Percentiles rank a stretch among this genome's conserved stretches.
These are phyloP conservation scores for Stromatinia cepivora DNA, from an alignment of 2,329 filamentous ascomycete genomes.

Conservation along the genomic window DNA sequence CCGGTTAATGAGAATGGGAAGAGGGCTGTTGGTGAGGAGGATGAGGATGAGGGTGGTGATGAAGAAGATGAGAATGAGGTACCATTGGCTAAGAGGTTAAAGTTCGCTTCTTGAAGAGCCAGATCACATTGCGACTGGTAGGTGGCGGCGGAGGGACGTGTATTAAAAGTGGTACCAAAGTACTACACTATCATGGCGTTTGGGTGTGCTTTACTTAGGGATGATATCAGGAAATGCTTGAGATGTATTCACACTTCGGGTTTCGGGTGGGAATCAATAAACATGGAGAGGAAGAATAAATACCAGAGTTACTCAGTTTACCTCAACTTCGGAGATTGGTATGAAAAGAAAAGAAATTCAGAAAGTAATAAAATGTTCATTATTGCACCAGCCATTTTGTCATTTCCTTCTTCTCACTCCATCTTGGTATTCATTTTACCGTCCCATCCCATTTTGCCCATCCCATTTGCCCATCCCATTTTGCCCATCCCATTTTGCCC, in stretches of 20 bases:
- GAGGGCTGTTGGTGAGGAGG: slow-evolving; percentile 11
- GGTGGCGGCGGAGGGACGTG: background rate
- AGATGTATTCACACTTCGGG: background rate
- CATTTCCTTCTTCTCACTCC: background rate
- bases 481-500: too few species aligned
- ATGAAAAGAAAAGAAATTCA: background rate
- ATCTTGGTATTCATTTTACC: background rate
- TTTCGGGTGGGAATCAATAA: background rate
- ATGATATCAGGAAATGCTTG: slow-evolving; percentile 16
- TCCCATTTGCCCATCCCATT: too few species aligned
- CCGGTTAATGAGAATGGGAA: background rate
- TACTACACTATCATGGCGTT: slow-evolving; percentile 12
- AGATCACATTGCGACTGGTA: background rate
- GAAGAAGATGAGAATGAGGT: slow-evolving; percentile 26
- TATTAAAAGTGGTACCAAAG: background rate
- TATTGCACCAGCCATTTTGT: background rate
- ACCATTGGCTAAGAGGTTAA: slow-evolving; percentile 34
- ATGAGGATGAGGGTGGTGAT: slow-evolving; percentile 26
- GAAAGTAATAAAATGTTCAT: background rate
- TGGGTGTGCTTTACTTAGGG: background rate
- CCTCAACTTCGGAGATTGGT: background rate
- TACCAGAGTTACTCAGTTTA: background rate
- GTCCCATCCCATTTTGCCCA: background rate
- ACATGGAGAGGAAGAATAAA: background rate
- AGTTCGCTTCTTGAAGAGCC: slow-evolving; percentile 11